Conservation (phyloP, 2,329 filamentous ascomycete species). For the Neoscytalidium dimidiatum region DNA sequence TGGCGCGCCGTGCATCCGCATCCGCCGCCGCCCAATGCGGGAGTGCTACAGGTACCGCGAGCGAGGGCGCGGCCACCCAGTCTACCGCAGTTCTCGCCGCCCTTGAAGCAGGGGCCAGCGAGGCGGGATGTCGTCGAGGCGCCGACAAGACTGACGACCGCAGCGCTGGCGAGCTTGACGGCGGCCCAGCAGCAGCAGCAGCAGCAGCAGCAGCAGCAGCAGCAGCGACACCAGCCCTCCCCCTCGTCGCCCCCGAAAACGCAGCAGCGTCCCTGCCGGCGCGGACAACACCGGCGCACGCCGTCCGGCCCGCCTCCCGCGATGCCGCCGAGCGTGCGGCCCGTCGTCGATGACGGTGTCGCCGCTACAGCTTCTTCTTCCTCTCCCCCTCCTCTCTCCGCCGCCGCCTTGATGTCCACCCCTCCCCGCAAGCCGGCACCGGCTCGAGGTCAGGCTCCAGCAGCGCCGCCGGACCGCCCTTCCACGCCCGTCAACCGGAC, state of each 20-base stretch:
- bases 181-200: neutral
- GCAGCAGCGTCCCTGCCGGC: neutral
- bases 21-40: conserved; percentile 1
- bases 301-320: conserved; percentile 5
- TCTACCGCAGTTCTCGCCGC: neutral
- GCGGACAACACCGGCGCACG: neutral
- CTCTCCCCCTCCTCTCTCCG: neutral
- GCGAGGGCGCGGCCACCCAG: neutral
- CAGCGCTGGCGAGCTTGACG: neutral
- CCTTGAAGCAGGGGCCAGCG: neutral
- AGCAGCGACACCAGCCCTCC: neutral
- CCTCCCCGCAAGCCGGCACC: too few relatives aligned
- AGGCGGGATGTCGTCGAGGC: neutral
- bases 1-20: conserved; percentile 36
- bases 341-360: neutral
- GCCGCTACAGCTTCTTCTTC: neutral
- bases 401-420: too few relatives aligned
- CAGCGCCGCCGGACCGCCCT: neutral
- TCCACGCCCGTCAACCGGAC: neutral
- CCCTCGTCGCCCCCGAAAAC: too few relatives aligned
- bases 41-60: neutral
- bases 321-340: neutral
- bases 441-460: too few relatives aligned
- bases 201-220: neutral
- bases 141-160: neutral